phyloP scores from a whole-genome alignment of 2,329 filamentous ascomycete species.

The Stachybotrys elegans region DNA sequence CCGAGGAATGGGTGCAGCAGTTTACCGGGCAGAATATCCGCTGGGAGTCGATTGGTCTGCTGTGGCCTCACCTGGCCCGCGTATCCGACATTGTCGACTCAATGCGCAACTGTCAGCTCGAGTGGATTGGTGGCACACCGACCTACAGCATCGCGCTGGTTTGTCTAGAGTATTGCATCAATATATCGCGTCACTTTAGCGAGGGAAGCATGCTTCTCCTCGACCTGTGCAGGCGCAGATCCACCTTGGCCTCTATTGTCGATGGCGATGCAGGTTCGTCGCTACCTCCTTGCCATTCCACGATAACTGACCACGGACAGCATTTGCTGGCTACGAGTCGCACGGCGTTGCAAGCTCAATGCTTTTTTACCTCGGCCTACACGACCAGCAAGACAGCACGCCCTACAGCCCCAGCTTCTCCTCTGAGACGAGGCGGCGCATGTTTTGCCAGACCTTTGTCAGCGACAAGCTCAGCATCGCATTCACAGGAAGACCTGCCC shows the following conservation, averaged over 20 bases:
- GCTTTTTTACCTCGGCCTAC: slow-evolving; percentile 29
- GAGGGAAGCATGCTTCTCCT: slow-evolving; percentile 32
- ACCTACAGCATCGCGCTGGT: slow-evolving; percentile 3
- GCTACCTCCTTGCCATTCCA: neutral
- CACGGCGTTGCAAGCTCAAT: slow-evolving; percentile 30
- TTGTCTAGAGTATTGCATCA: slow-evolving; percentile 25
- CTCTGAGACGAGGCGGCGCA: slow-evolving; percentile 24
- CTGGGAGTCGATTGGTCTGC: slow-evolving; percentile 38
- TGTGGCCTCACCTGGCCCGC: slow-evolving; percentile 20
- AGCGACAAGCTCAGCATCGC: slow-evolving; percentile 32
- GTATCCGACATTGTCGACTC: slow-evolving; percentile 3
- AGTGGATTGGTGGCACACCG: slow-evolving; percentile 6
- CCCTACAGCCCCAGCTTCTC: slow-evolving; percentile 25
- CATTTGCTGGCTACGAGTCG: slow-evolving; percentile 26
- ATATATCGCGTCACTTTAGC: slow-evolving; percentile 19
- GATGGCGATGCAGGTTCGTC: slow-evolving; percentile 34
- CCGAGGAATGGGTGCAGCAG: slow-evolving; percentile 33
- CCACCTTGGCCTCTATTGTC: slow-evolving; percentile 30
- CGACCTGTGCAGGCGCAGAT: slow-evolving; percentile 27
- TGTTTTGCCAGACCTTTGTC: slow-evolving; percentile 26
- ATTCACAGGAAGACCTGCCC: slow-evolving; percentile 36
- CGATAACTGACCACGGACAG: slow-evolving; percentile 19
- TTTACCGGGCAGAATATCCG: slow-evolving; percentile 32
- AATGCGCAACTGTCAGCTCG: slow-evolving; percentile 4
- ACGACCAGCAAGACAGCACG: slow-evolving; percentile 17